Evolutionary conservation across 139 green algal genomes (phyloP).

Genomic region (Chlorella sorokiniana): DNA sequence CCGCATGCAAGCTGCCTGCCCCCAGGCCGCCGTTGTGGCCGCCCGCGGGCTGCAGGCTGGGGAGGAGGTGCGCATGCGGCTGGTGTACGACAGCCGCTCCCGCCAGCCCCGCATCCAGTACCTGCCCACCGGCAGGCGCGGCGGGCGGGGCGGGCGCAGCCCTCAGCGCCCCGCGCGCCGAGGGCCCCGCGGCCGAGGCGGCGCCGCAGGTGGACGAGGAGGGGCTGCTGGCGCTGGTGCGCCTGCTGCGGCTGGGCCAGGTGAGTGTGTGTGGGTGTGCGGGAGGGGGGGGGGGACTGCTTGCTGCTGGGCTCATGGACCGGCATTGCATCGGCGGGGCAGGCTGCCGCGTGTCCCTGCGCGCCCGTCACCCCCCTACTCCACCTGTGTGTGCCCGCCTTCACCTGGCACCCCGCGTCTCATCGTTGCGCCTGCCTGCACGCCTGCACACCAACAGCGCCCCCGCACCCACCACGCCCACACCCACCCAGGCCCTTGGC

Average conservation of each 20-base stretch:
- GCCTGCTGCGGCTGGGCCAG: conserved; percentile 63
- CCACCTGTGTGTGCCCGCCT: not conserved
- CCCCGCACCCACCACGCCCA: not conserved
- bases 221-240: conserved; percentile 70
- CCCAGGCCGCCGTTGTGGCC: not conserved
- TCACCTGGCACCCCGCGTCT: not conserved
- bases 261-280: too few species aligned
- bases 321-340: too few species aligned
- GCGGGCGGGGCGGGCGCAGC: not conserved
- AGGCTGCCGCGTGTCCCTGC: too few species aligned
- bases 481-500: conserved; percentile 44
- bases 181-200: conserved; percentile 37
- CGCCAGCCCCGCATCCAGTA: conserved; percentile 26
- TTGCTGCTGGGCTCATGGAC: not conserved
- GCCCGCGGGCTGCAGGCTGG: conserved; percentile 7
- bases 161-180: not conserved
- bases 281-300: too few species aligned
- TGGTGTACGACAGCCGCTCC: conserved; percentile 20
- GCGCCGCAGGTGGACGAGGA: conserved; percentile 67
- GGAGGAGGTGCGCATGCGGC: conserved; percentile 24
- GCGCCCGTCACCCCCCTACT: not conserved
- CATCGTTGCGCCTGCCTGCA: not conserved
- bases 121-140: not conserved
- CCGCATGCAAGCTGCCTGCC: not conserved
- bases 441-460: not conserved